Evolutionary conservation across 495 filamentous ascomycete species (phyloP).

Genomic region (Penicillium mononematosum): DNA sequence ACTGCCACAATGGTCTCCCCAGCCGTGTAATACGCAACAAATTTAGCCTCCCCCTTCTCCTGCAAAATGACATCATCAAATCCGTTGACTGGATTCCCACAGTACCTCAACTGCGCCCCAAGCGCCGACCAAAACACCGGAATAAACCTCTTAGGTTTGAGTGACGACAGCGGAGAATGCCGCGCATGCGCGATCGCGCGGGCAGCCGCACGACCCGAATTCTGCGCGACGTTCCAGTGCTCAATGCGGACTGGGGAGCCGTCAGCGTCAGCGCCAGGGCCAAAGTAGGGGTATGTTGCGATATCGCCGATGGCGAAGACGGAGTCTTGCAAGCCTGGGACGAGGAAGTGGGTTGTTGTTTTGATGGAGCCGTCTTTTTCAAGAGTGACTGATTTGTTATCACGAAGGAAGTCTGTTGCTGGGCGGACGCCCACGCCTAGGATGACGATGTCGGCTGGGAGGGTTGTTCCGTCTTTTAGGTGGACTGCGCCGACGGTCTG

Average conservation of each 20-base stretch:
- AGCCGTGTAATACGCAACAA: constrained; percentile 83
- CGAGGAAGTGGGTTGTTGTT: constrained; percentile 73
- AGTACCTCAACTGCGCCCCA: constrained; percentile 85
- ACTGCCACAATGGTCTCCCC: constrained; percentile 90
- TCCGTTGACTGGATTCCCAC: constrained; percentile 75
- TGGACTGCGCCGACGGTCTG: constrained; percentile 74
- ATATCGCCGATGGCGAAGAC: constrained; percentile 97
- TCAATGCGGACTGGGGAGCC: constrained; percentile 72
- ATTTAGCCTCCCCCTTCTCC: constrained; percentile 75
- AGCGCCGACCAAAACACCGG: constrained; percentile 96
- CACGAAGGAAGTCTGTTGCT: constrained; percentile 79
- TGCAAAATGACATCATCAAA: constrained; percentile 81
- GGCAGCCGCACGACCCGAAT: constrained; percentile 76
- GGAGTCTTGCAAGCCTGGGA: constrained; percentile 63
- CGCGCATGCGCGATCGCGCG: constrained; percentile 62
- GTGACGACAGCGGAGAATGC: constrained; percentile 29
- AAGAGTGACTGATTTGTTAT: constrained; percentile 63
- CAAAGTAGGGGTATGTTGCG: constrained; percentile 90
- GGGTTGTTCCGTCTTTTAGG: constrained; percentile 80
- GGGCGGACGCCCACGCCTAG: constrained; percentile 87
- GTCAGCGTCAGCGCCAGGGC: constrained; percentile 64
- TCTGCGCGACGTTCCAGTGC: constrained; percentile 98
- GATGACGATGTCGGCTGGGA: constrained; percentile 87
- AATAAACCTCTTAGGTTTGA: constrained; percentile 70
- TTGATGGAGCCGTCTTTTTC: constrained; percentile 78